Conservation (phyloP, 805 yeast species). For the Kluyveromyces siamensis region DNA sequence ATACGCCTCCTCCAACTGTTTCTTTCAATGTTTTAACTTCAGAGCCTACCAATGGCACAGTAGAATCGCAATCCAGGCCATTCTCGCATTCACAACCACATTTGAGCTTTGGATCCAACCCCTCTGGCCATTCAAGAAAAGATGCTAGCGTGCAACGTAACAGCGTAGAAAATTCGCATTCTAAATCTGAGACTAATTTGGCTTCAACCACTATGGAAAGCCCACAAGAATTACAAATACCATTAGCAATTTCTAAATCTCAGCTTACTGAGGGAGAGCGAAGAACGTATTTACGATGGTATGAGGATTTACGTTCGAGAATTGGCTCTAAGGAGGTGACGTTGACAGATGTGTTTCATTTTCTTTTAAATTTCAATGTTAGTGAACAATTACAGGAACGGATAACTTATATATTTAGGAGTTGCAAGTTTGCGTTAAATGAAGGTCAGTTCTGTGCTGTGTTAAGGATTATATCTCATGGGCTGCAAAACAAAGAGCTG, state of each 20-base stretch:
- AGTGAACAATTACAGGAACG: constrained; percentile 40
- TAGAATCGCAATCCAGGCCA: background rate
- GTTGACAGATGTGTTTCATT: constrained; percentile 68
- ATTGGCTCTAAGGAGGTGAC: constrained; percentile 59
- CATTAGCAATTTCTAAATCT: constrained; percentile 53
- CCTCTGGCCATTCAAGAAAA: background rate
- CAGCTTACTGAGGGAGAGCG: constrained; percentile 72
- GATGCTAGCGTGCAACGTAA: background rate
- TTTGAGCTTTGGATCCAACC: background rate
- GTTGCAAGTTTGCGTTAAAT: constrained; percentile 51
- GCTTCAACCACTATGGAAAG: constrained; percentile 15
- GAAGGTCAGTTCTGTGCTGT: constrained; percentile 89
- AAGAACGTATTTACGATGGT: constrained; percentile 88
- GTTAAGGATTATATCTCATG: constrained; percentile 69
- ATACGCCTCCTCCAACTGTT: constrained; percentile 40
- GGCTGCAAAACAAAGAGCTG: constrained; percentile 39
- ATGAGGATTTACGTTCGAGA: constrained; percentile 69
- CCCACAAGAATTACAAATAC: constrained; percentile 37
- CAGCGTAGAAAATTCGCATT: background rate
- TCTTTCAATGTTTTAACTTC: constrained; percentile 35
- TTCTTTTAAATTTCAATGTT: constrained; percentile 68
- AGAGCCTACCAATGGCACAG: background rate
- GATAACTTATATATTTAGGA: constrained; percentile 43
- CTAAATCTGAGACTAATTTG: background rate
- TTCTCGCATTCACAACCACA: background rate